These are phyloP conservation scores for Ilyonectria sp. DNA, from an alignment of 2,329 filamentous ascomycete genomes.

Conservation along the genomic window DNA sequence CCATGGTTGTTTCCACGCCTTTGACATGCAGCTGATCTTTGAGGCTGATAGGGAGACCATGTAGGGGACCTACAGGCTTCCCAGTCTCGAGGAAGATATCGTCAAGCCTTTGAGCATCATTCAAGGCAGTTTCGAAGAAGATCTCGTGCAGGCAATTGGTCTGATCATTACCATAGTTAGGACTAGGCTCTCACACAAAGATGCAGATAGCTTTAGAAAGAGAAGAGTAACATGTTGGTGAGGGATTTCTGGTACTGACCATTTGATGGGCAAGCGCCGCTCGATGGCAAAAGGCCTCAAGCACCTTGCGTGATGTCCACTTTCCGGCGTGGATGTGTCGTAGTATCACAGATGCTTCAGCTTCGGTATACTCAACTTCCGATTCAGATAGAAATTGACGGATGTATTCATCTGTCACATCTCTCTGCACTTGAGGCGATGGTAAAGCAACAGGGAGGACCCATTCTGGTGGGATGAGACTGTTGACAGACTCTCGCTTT, in stretches of 20 bases:
- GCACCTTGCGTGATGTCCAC: slow-evolving; percentile 8
- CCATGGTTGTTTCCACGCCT: slow-evolving; percentile 70
- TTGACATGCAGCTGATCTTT: slow-evolving; percentile 76
- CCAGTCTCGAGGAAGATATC: not conserved
- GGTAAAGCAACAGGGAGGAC: not conserved
- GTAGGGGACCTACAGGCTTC: slow-evolving; percentile 27
- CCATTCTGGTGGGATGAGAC: not conserved
- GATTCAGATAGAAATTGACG: not conserved
- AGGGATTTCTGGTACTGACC: not conserved
- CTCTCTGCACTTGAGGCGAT: not conserved
- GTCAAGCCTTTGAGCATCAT: slow-evolving; percentile 34
- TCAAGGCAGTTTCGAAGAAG: slow-evolving; percentile 33
- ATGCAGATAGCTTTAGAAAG: not conserved
- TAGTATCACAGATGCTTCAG: not conserved
- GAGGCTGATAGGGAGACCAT: slow-evolving; percentile 33
- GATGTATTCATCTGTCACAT: not conserved
- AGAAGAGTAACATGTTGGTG: not conserved
- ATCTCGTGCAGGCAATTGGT: slow-evolving; percentile 29
- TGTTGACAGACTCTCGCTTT: not conserved
- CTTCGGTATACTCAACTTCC: not conserved
- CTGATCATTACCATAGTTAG: not conserved
- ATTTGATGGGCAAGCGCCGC: slow-evolving; percentile 16
- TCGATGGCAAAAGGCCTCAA: slow-evolving; percentile 16
- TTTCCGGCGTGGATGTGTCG: not conserved
- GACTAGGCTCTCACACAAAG: not conserved